A percentile compares a stretch with the other conserved stretches of the same genome.
These are phyloP conservation scores for Puccinellia tenuiflora DNA, from an alignment of 176 grass and related monocot species.

Conservation along the genomic window DNA sequence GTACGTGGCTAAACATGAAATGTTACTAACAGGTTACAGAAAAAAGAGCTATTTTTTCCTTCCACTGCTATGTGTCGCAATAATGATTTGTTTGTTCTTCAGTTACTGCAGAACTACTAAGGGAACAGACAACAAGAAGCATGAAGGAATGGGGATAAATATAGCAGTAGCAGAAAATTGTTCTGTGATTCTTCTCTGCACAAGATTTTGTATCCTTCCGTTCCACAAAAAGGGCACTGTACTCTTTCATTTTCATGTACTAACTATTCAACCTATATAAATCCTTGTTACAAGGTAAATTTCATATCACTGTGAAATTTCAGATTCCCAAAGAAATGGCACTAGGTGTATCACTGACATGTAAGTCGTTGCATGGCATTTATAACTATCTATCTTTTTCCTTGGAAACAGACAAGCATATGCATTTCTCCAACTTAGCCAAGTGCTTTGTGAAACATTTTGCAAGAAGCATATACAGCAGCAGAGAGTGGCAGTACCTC, in stretches of 20 bases:
- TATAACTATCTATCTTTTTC: not conserved
- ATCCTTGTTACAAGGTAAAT: not conserved
- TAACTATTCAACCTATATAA: not conserved
- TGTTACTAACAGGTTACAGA: not conserved
- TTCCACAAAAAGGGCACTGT: not conserved
- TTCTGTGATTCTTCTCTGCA: not conserved
- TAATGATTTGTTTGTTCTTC: not conserved
- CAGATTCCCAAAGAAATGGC: not conserved
- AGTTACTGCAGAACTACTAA: not conserved
- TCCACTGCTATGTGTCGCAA: not conserved
- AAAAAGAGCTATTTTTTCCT: not conserved
- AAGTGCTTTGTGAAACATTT: not conserved
- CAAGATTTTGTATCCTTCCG: not conserved
- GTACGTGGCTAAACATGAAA: not conserved
- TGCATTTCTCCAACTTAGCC: not conserved
- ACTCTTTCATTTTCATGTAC: not conserved
- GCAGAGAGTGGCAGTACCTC: conserved; percentile 34
- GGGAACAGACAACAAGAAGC: not conserved
- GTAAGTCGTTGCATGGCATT: not conserved
- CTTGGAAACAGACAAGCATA: no score
- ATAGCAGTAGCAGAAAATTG: not conserved
- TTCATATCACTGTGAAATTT: not conserved
- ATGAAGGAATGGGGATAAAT: not conserved
- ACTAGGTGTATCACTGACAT: not conserved
- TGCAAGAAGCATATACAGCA: not conserved